These are phyloP conservation scores for Suillus tomentosus DNA, from an alignment of 768 basidiomycete genomes.

Conservation along the genomic window DNA sequence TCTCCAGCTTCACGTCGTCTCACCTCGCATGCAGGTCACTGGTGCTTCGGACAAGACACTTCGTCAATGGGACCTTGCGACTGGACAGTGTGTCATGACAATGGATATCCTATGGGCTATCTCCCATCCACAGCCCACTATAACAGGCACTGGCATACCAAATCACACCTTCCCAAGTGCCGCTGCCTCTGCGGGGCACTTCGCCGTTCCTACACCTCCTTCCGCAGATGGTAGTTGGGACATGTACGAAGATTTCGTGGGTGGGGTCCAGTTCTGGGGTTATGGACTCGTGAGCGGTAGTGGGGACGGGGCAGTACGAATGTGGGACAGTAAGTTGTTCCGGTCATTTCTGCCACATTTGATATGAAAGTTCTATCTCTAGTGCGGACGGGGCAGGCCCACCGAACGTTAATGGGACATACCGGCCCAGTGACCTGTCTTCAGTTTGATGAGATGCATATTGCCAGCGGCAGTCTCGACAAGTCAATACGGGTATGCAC, in stretches of 20 bases:
- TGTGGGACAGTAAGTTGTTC: conserved; percentile 94
- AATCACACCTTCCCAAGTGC: conserved; percentile 53
- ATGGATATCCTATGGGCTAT: conserved; percentile 99
- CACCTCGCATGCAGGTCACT: conserved; percentile 67
- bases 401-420: conserved; percentile 90
- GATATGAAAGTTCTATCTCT: conserved; percentile 10
- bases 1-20: conserved; percentile 15
- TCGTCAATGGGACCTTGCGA: conserved; percentile 96
- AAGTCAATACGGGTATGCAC: conserved; percentile 81
- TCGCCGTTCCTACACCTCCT: conserved; percentile 84
- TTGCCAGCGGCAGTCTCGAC: conserved; percentile 91
- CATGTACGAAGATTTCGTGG: conserved; percentile 96
- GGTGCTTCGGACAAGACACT: conserved; percentile 98
- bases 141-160: conserved; percentile 41
- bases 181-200: conserved; percentile 59
- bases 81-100: conserved; percentile 97
- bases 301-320: conserved; percentile 94
- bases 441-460: conserved; percentile 95
- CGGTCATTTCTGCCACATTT: conserved; percentile 6
- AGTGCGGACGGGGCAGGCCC: conserved; percentile 99
- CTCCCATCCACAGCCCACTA: conserved; percentile 71
- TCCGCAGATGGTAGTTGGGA: conserved; percentile 91
- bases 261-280: conserved; percentile 98
- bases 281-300: conserved; percentile 97
- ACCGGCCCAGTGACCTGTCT: conserved; percentile 92